These are phyloP conservation scores for Saprolegnia parasitica DNA, from an alignment of 352 stramenopile genomes.

Conservation along the genomic window DNA sequence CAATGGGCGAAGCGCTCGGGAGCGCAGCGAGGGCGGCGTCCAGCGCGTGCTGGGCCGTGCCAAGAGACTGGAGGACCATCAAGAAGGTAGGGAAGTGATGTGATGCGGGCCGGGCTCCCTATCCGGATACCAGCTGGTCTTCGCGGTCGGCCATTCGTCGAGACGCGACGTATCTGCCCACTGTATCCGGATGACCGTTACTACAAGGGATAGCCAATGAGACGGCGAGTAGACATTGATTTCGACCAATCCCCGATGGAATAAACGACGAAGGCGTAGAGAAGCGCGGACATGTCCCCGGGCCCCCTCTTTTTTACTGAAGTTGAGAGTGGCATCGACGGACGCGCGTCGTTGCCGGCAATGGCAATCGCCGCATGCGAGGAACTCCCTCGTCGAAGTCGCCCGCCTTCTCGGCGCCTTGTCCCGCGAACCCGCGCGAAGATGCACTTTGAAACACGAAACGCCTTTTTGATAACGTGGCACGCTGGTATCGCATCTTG, in stretches of 20 bases:
- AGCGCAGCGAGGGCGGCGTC: neutral
- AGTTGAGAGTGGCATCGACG: too few species aligned
- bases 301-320: neutral
- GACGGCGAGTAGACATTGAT: neutral
- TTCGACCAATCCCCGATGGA: neutral
- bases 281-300: constrained; percentile 1
- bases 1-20: neutral
- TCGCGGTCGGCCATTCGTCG: neutral
- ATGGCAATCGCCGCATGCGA: neutral
- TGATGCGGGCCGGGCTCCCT: neutral
- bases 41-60: constrained; percentile 1
- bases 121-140: neutral
- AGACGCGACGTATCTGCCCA: neutral
- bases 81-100: neutral
- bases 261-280: neutral
- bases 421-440: neutral
- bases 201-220: neutral
- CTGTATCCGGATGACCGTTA: neutral
- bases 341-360: neutral
- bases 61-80: neutral
- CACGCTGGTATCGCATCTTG: neutral
- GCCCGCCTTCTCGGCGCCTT: too few species aligned
- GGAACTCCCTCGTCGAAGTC: neutral
- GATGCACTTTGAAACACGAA: neutral
- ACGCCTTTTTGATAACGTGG: neutral